These are phyloP conservation scores for Auricularia auricula-judae DNA, from an alignment of 768 basidiomycete genomes.

Conservation along the genomic window DNA sequence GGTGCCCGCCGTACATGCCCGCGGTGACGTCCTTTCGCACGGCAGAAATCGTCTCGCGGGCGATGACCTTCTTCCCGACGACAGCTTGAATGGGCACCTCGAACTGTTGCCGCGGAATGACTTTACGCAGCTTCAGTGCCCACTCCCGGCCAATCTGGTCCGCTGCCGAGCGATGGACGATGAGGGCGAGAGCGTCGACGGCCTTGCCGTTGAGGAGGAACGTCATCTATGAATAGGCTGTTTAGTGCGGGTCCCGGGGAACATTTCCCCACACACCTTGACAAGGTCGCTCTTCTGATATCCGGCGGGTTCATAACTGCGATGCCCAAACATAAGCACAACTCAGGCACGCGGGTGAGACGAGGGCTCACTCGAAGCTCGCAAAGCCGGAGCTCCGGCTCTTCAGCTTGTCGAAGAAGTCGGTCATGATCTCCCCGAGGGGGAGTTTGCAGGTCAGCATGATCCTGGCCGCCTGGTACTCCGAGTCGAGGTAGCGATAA, in stretches of 20 bases:
- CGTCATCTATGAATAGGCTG: slow-evolving; percentile 48
- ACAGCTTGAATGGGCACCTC: slow-evolving; percentile 95
- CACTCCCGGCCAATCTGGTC: slow-evolving; percentile 67
- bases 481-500: slow-evolving; percentile 70
- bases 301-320: slow-evolving; percentile 89
- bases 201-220: slow-evolving; percentile 83
- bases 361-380: slow-evolving; percentile 63
- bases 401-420: slow-evolving; percentile 94
- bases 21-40: slow-evolving; percentile 88
- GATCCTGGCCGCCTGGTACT: slow-evolving; percentile 43
- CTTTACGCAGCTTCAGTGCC: slow-evolving; percentile 89
- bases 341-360: background rate
- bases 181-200: slow-evolving; percentile 87
- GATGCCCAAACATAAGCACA: background rate
- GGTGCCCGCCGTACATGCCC: slow-evolving; percentile 88
- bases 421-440: slow-evolving; percentile 83
- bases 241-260: background rate
- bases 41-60: slow-evolving; percentile 80
- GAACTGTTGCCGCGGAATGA: slow-evolving; percentile 86
- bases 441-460: slow-evolving; percentile 81
- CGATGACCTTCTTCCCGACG: slow-evolving; percentile 76
- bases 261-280: slow-evolving; percentile 42
- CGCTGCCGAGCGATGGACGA: slow-evolving; percentile 76
- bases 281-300: slow-evolving; percentile 72
- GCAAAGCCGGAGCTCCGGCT: slow-evolving; percentile 85